These are phyloP conservation scores for Copromyces sp. DNA, from an alignment of 495 filamentous ascomycete species.

Conservation along the genomic window DNA sequence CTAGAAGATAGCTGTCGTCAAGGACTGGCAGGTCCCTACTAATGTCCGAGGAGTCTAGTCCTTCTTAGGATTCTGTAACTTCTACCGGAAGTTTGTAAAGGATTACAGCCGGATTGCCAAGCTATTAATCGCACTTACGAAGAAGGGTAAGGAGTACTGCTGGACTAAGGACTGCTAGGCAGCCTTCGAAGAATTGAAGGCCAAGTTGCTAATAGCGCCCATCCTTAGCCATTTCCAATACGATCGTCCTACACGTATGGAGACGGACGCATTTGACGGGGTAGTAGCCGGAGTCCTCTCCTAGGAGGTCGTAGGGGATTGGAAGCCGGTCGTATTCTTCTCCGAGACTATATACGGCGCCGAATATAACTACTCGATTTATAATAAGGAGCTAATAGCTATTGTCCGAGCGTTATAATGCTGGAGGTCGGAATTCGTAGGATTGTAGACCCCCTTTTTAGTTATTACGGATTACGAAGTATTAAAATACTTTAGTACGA, in stretches of 20 bases:
- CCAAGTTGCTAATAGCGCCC: neutral
- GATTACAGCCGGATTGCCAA: constrained; percentile 1
- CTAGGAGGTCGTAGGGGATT: too few relatives aligned
- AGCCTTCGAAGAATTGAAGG: neutral
- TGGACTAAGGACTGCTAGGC: neutral
- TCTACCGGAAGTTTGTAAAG: constrained; percentile 3
- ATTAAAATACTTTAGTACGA: neutral
- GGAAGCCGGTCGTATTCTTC: too few relatives aligned
- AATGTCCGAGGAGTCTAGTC: neutral
- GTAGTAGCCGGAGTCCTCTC: neutral
- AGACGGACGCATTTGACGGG: neutral
- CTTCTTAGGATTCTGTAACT: constrained; percentile 6
- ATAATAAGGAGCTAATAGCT: too few relatives aligned
- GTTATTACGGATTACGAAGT: neutral
- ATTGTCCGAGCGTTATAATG: neutral
- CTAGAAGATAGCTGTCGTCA: neutral
- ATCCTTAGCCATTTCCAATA: neutral
- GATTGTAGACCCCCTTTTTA: neutral
- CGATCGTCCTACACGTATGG: neutral
- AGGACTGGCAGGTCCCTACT: neutral
- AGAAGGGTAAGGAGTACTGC: neutral
- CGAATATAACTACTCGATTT: too few relatives aligned
- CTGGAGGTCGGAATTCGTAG: neutral
- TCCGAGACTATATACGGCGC: too few relatives aligned
- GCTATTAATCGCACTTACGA: neutral